Evolutionary conservation across 2,329 filamentous ascomycete species (phyloP).

Genomic region (Fusarium sp.): DNA sequence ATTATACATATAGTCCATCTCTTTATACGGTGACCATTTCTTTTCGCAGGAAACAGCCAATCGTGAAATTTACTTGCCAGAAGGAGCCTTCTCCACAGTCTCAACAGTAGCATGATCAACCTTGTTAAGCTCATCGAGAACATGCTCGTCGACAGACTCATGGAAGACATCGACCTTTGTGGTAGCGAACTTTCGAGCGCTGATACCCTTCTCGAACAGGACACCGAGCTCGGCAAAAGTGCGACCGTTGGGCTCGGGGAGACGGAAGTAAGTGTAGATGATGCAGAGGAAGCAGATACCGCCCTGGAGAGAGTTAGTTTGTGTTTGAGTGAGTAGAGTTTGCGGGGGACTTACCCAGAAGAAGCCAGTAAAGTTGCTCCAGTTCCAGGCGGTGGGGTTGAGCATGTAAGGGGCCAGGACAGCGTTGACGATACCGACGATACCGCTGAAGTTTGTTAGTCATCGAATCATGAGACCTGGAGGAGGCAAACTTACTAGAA

Average conservation of each 20-base stretch:
- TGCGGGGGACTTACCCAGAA: conserved; percentile 69
- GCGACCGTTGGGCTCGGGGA: conserved; percentile 80
- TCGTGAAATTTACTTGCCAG: not conserved
- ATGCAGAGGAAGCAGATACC: conserved; percentile 84
- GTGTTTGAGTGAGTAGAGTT: conserved; percentile 14
- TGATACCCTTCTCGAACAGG: conserved; percentile 79
- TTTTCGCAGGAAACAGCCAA: not conserved
- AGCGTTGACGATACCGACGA: conserved; percentile 83
- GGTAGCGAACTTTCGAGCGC: conserved; percentile 77
- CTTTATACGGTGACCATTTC: not conserved
- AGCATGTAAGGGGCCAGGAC: conserved; percentile 93
- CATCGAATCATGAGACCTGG: rapidly evolving
- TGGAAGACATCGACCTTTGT: conserved; percentile 68
- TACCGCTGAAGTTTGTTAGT: conserved; percentile 62
- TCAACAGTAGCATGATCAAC: conserved; percentile 26
- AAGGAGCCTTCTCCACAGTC: conserved; percentile 12
- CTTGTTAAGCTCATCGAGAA: conserved; percentile 61
- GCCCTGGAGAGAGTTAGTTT: not conserved
- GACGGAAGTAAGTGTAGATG: conserved; percentile 70
- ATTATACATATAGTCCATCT: not conserved
- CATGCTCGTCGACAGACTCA: conserved; percentile 59
- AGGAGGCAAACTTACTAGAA: conserved; percentile 64
- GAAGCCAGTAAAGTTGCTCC: conserved; percentile 87
- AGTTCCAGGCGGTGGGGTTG: conserved; percentile 87
- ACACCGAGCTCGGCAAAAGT: conserved; percentile 89